Conservation (phyloP, 2,329 filamentous ascomycete genomes). For the Trichothecium sympodiale region DNA sequence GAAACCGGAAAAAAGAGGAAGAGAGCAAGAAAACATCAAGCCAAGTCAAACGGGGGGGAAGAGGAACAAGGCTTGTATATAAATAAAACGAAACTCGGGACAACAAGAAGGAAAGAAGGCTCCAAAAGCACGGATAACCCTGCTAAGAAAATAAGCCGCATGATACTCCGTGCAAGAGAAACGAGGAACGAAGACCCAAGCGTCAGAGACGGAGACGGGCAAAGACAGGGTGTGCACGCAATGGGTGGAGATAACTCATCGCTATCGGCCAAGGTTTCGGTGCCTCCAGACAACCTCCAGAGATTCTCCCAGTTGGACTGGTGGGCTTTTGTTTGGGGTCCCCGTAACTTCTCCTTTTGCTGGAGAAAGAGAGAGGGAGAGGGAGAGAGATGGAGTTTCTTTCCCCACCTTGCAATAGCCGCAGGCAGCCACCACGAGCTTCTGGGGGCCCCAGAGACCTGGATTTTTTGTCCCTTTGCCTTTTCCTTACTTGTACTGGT, state of each 20-base stretch:
- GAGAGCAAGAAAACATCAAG: background rate
- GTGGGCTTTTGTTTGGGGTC: background rate
- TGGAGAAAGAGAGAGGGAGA: too few relatives aligned
- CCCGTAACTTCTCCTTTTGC: too few relatives aligned
- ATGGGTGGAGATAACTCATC: too few relatives aligned
- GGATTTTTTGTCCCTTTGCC: too few relatives aligned
- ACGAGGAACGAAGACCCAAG: background rate
- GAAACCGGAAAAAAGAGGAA: background rate
- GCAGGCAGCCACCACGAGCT: background rate
- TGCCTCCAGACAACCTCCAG: too few relatives aligned
- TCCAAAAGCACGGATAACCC: background rate
- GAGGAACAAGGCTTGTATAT: background rate
- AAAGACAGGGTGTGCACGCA: background rate
- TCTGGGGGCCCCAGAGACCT: too few relatives aligned
- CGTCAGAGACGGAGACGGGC: background rate
- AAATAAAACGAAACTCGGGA: slow-evolving; percentile 1
- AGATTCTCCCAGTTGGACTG: too few relatives aligned
- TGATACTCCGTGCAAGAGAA: too few relatives aligned
- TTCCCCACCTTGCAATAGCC: background rate
- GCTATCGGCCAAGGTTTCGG: too few relatives aligned
- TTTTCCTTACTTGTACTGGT: too few relatives aligned
- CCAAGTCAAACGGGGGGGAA: background rate
- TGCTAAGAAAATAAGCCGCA: background rate
- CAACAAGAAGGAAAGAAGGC: background rate
- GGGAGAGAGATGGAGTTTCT: too few relatives aligned